These are phyloP conservation scores for Daldinia sp. DNA, from an alignment of 2,329 filamentous ascomycete genomes.

Conservation along the genomic window DNA sequence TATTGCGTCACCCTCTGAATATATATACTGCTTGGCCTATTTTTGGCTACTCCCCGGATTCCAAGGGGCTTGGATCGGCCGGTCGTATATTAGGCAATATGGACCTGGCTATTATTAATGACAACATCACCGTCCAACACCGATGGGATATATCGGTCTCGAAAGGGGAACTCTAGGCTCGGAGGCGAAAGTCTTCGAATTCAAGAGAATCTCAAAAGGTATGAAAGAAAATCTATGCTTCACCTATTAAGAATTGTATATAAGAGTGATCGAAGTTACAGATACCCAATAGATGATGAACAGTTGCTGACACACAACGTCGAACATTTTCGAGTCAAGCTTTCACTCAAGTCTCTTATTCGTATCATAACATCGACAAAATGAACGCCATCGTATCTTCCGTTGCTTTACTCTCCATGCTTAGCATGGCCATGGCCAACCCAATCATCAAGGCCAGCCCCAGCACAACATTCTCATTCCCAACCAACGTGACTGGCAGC, in stretches of 20 bases:
- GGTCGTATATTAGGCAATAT: constrained; percentile 21
- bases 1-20: constrained; percentile 1
- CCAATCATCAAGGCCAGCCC: not conserved
- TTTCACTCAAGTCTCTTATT: not conserved
- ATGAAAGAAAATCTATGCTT: not conserved
- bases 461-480: not conserved
- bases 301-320: not conserved
- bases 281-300: not conserved
- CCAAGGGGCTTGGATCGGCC: constrained; percentile 15
- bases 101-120: constrained; percentile 18
- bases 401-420: not conserved
- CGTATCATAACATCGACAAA: not conserved
- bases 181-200: constrained; percentile 6
- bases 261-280: not conserved
- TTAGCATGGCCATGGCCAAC: constrained; percentile 11
- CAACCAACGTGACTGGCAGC: constrained; percentile 17
- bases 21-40: constrained; percentile 4
- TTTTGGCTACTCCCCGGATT: constrained; percentile 3
- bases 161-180: constrained; percentile 10
- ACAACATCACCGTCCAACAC: not conserved
- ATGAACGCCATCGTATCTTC: constrained; percentile 12
- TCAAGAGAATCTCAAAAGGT: not conserved
- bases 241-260: not conserved
- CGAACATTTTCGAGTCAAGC: not conserved
- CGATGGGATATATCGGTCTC: constrained; percentile 16